Base-by-base conservation (phyloP, 495 filamentous ascomycete species). In the Neurospora cerealis region DNA sequence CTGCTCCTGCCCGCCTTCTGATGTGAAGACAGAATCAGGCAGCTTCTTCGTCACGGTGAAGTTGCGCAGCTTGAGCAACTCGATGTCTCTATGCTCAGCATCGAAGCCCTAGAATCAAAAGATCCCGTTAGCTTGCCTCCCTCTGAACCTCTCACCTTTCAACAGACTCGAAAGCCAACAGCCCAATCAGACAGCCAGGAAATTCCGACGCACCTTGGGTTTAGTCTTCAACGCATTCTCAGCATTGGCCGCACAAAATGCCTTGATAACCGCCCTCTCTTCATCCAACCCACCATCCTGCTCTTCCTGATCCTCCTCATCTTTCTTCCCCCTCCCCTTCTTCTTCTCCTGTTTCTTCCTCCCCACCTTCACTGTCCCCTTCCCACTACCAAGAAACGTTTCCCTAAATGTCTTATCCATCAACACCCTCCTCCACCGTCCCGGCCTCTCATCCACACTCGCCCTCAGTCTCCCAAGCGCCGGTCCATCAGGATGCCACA, bases 181-280 rank as follows among this genome's bases (percentile, higher is more conserved):
- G 2, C 13, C 28, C 13, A 32, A 17, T 15, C 4, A 17, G 13
- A 62, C 71, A 24, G 11, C 1, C 34, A 34, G 24, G 19, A 34
- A 60, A 72, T 60, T 62, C 34, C 38, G 36, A 81, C 88, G 75
- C 80, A 95, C 92, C 89, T 94, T 95, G 0, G 94, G 94, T 78
- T 92, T 92, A 44, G 88, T 94, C 86, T 96, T 96, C 13, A 97
- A 83, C 60, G 92, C 92, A 72, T 87, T 91, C 75, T 90, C 89
- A 73, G 84, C 81, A 76, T 95, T 97, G 62, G 82, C 79, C 62
- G 82, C 85, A 11, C 88, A 85, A 82, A 96, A 96, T 4, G 91
- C 92, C 62, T 87, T 83, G 4, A 95, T 84, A 73, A 87, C 80
- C 0, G 74, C 72, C 15, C 28, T 62, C 28, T 62, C 54, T 19